Conservation (phyloP, 2,329 filamentous ascomycete species). For the Magnaporthales sp. region DNA sequence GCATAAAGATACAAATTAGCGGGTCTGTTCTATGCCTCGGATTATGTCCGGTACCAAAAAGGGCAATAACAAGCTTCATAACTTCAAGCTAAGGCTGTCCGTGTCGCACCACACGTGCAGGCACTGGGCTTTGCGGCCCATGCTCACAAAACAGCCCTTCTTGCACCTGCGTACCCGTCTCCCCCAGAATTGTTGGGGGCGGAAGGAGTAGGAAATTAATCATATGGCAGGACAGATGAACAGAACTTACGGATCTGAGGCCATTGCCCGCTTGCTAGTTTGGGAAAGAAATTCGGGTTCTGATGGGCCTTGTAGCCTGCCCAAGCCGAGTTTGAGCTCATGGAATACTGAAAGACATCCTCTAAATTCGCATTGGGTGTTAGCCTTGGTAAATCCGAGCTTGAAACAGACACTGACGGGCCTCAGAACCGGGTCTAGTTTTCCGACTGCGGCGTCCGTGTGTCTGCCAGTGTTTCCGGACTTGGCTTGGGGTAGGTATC, state of each 20-base stretch:
- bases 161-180: neutral
- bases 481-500: neutral
- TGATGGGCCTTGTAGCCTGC: constrained; percentile 53
- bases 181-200: neutral
- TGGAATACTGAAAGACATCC: constrained; percentile 52
- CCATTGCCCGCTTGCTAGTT: constrained; percentile 57
- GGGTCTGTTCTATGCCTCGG: neutral
- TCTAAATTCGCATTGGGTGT: constrained; percentile 19
- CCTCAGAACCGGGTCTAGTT: neutral
- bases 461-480: neutral
- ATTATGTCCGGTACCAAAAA: neutral
- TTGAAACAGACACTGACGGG: neutral
- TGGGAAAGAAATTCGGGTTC: constrained; percentile 64
- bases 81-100: neutral
- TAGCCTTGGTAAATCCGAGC: neutral
- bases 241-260: constrained; percentile 47
- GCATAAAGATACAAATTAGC: neutral
- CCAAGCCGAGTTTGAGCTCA: constrained; percentile 65
- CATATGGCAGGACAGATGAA: neutral
- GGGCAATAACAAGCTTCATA: neutral
- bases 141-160: neutral
- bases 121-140: neutral
- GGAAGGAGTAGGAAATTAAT: neutral
- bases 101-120: neutral
- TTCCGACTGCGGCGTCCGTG: neutral